Evolutionary conservation across 176 grass and related monocot genomes (phyloP).

Genomic region (Musa itinerans): DNA sequence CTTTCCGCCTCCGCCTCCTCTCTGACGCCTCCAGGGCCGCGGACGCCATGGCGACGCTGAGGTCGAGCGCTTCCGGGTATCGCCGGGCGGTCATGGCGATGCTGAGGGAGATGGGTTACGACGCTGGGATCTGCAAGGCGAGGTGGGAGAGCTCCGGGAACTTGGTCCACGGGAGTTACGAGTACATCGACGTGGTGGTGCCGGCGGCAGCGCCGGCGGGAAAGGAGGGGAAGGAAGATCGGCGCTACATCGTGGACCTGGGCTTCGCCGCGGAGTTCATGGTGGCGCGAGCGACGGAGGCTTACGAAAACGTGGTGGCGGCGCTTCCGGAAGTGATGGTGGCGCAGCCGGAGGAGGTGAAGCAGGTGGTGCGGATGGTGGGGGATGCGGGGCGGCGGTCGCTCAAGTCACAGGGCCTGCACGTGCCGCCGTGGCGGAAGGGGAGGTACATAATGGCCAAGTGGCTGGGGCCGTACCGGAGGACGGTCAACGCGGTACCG

Average conservation of each 20-base stretch:
- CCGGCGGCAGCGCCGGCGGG: not conserved
- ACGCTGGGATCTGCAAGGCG: conserved; percentile 42
- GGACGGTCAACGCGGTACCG: conserved; percentile 31
- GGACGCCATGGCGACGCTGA: not conserved
- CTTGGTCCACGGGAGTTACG: conserved; percentile 28
- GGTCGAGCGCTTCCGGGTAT: conserved; percentile 11
- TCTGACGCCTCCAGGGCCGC: conserved; percentile 14
- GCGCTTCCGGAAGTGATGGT: conserved; percentile 31
- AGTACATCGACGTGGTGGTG: conserved; percentile 37
- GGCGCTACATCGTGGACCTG: conserved; percentile 36
- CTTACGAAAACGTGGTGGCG: conserved; percentile 14
- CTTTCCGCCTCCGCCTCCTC: conserved; percentile 6
- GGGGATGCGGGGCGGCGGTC: conserved; percentile 32
- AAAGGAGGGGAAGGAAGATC: not conserved
- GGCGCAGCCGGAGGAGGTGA: conserved; percentile 24
- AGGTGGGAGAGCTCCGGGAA: conserved; percentile 19
- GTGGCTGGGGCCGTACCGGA: conserved; percentile 53
- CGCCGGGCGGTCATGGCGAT: conserved; percentile 22
- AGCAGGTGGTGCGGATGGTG: conserved; percentile 25
- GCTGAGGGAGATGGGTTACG: conserved; percentile 26
- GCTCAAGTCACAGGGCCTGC: conserved; percentile 35
- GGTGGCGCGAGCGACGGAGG: conserved; percentile 25
- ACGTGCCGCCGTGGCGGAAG: conserved; percentile 60
- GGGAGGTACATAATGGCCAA: conserved; percentile 42
- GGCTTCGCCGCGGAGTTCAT: conserved; percentile 30